Base-by-base conservation (phyloP, 352 stramenopile genomes). In the Phytophthora foliorum region DNA sequence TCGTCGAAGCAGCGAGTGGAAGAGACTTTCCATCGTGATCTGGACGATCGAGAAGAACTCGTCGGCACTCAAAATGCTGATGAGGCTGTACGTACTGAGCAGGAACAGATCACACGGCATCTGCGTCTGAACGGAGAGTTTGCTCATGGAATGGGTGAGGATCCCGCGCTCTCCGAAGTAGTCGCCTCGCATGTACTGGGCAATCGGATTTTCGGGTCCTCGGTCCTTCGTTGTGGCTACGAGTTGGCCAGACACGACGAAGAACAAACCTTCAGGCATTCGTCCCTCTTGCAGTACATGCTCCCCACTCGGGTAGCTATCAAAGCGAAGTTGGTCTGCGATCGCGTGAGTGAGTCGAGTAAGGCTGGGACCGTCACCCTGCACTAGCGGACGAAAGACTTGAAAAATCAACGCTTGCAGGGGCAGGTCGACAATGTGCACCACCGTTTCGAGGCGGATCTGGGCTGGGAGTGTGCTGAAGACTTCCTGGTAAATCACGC, bases 51-150 rank as follows among this genome's bases (percentile, higher is more conserved):
- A 55, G 22, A 72, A 78, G 55, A 59, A 66, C 19, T 69, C 65
- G 21, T 74, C 59, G 7, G 25, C 25, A 41, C 38, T 60, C 17
- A 77, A 38, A 17, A 70, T 55, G 6, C 44, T 52, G 13, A 41
- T 45, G 8, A 76, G 27, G 16, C 32, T 61, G 27, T 74, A 60
- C 11, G 75, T 71, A 21, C 57, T 76, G 1, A 91, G 65, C 6
- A 74, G 74, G 19, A 92, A 77, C 45, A 92, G 25, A 50, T 92
- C 81, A 36, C 81, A 90, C 2, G 75, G 78, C 25, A 78, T 74
- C 13, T 82, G 49, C 6, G 84, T 78, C 36, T 75, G 71, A 7
- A 90, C 72, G 0, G 84, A 82, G 29, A 77, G 69, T 10, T 49
- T 63, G 61, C 80, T 88, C 22, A 86, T 72, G 0, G 78, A 77